Evolutionary conservation across 495 filamentous ascomycete species (phyloP).

Genomic region (Penicillium soppii): DNA sequence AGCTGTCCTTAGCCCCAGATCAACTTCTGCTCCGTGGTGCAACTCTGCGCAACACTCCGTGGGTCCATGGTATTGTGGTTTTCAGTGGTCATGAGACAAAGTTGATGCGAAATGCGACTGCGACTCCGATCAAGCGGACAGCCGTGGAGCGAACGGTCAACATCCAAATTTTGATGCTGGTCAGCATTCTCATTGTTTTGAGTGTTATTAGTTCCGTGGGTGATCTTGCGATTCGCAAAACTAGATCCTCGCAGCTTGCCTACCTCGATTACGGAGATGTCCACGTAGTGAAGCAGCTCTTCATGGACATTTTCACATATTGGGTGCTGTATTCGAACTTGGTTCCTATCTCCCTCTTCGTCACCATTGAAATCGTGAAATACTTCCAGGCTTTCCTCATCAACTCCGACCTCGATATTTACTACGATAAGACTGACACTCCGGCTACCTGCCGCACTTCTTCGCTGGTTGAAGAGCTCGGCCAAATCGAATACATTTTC

Average conservation of each 20-base stretch:
- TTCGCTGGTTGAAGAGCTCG: conserved; percentile 93
- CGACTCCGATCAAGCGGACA: conserved; percentile 95
- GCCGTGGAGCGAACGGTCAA: conserved; percentile 93
- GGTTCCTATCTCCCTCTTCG: conserved; percentile 96
- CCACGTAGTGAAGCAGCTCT: conserved; percentile 74
- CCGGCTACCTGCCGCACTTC: conserved; percentile 95
- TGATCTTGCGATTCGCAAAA: conserved; percentile 76
- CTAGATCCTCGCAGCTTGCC: conserved; percentile 53
- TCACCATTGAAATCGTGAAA: conserved; percentile 97
- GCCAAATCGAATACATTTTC: conserved; percentile 98
- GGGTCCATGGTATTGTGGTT: conserved; percentile 95
- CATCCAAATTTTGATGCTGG: conserved; percentile 84
- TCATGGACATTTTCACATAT: conserved; percentile 94
- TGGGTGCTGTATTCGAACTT: conserved; percentile 99
- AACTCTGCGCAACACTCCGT: conserved; percentile 93
- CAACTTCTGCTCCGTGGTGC: conserved; percentile 90
- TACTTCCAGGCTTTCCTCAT: conserved; percentile 97
- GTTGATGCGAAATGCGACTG: conserved; percentile 97
- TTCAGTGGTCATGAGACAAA: conserved; percentile 99
- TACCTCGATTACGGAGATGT: conserved; percentile 68
- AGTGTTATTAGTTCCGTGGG: conserved; percentile 89
- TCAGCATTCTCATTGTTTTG: conserved; percentile 77
- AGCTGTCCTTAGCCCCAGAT: conserved; percentile 77
- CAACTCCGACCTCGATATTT: conserved; percentile 96
- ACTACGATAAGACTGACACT: conserved; percentile 93